A percentile compares a stretch with the other conserved stretches of the same genome.
phyloP scores from a whole-genome alignment of 768 basidiomycete species.

The Leccinellum luteum region DNA sequence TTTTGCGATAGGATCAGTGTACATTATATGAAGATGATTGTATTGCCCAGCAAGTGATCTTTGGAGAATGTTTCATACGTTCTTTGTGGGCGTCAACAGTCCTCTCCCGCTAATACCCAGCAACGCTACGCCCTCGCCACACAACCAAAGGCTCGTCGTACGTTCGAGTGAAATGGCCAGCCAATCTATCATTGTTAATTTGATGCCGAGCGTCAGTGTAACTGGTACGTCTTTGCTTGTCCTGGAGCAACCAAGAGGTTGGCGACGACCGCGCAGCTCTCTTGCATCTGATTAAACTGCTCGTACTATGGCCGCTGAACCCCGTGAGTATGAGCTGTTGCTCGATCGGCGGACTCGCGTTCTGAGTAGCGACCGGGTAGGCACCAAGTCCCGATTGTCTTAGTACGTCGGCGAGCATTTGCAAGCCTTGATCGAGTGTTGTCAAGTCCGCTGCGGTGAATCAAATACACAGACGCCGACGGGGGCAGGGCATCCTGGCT shows the following conservation, averaged over 20 bases:
- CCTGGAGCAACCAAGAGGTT: constrained; percentile 33
- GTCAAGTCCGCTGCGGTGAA: constrained; percentile 42
- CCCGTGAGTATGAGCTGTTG: constrained; percentile 43
- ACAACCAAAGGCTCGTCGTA: background rate
- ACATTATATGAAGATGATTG: background rate
- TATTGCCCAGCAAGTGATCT: no score
- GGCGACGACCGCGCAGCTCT: constrained; percentile 53
- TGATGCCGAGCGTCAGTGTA: background rate
- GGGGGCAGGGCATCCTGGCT: no score
- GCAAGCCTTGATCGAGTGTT: constrained; percentile 50
- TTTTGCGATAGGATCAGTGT: background rate
- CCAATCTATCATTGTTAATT: background rate
- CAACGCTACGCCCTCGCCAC: background rate
- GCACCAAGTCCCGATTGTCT: constrained; percentile 65
- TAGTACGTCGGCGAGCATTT: constrained; percentile 46
- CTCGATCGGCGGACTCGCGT: constrained; percentile 37
- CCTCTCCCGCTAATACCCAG: background rate
- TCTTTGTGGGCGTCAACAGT: background rate
- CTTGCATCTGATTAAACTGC: constrained; percentile 50
- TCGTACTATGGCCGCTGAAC: constrained; percentile 54
- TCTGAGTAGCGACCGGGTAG: constrained; percentile 46
- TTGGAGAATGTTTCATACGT: no score
- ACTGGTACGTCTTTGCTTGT: constrained; percentile 10
- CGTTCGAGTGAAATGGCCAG: background rate
- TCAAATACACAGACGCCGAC: no score